A percentile compares a stretch with the other conserved stretches of the same genome.
Conservation (phyloP, 495 filamentous ascomycete species). For the Aspergillus nidulans region DNA sequence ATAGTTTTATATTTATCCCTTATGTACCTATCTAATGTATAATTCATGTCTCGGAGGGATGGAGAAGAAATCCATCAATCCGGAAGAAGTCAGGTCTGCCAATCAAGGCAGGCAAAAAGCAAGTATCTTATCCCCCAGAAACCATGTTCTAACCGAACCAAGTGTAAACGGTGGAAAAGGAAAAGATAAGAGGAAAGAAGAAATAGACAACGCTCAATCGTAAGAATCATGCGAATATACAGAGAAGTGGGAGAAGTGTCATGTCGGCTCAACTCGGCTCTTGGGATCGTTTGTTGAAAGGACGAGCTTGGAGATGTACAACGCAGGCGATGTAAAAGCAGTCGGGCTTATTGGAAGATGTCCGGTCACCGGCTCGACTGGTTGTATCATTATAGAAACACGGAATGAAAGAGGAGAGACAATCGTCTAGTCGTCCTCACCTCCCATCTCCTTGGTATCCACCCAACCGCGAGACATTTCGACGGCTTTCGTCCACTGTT, state of each 20-base stretch:
- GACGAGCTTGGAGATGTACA: background rate
- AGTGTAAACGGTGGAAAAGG: background rate
- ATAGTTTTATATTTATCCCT: background rate
- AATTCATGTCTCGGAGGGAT: background rate
- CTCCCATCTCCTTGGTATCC: constrained; percentile 40
- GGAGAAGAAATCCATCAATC: background rate
- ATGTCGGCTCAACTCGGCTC: background rate
- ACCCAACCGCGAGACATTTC: constrained; percentile 89
- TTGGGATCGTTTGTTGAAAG: background rate
- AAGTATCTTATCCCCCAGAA: background rate
- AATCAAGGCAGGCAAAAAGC: background rate
- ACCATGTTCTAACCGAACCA: constrained; percentile 3
- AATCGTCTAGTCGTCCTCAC: constrained; percentile 21
- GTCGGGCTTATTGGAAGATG: too few species aligned
- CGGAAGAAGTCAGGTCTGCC: background rate
- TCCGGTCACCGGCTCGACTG: too few species aligned
- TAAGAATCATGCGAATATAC: constrained; percentile 4
- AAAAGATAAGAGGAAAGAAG: background rate
- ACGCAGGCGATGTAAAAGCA: too few species aligned
- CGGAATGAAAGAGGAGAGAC: background rate
- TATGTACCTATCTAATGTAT: constrained; percentile 1
- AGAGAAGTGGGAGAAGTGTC: constrained; percentile 2
- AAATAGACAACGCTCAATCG: constrained; percentile 4
- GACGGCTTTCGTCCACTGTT: constrained; percentile 79
- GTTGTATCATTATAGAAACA: too few species aligned